These are phyloP conservation scores for Centella asiatica DNA, from an alignment of 129 eudicot species.

Conservation along the genomic window DNA sequence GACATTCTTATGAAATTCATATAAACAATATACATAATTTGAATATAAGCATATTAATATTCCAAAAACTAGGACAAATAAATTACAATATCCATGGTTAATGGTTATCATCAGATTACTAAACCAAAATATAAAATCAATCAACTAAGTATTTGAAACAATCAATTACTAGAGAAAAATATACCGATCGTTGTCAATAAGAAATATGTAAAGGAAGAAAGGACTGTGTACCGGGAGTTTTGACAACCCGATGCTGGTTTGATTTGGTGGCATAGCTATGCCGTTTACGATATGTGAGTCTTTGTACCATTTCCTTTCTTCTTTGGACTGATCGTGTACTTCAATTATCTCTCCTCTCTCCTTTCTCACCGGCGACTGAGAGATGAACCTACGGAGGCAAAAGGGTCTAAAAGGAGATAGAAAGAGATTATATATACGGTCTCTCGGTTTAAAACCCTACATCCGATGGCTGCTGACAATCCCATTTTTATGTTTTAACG, in stretches of 20 bases:
- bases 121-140: background rate
- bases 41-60: no score
- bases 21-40: background rate
- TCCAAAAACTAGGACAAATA: background rate
- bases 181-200: background rate
- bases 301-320: slow-evolving; percentile 35
- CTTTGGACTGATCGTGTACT: no score
- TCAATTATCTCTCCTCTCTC: no score
- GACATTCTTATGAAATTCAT: background rate
- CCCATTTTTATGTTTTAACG: background rate
- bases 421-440: background rate
- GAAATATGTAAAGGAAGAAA: background rate
- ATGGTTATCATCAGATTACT: background rate
- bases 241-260: slow-evolving; percentile 56
- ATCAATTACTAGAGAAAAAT: background rate
- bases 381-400: slow-evolving; percentile 4
- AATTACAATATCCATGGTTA: background rate
- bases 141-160: background rate
- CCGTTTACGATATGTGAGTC: slow-evolving; percentile 49
- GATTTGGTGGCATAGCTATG: slow-evolving; percentile 75
- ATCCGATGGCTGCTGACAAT: slow-evolving; percentile 9
- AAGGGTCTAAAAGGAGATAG: background rate
- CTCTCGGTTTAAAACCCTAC: slow-evolving; percentile 17
- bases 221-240: slow-evolving; percentile 64
- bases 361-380: background rate